Evolutionary conservation across 345 rosid species (phyloP), one percentile per base, ranked within the genome.

Genomic region (Gossypium australe): DNA sequence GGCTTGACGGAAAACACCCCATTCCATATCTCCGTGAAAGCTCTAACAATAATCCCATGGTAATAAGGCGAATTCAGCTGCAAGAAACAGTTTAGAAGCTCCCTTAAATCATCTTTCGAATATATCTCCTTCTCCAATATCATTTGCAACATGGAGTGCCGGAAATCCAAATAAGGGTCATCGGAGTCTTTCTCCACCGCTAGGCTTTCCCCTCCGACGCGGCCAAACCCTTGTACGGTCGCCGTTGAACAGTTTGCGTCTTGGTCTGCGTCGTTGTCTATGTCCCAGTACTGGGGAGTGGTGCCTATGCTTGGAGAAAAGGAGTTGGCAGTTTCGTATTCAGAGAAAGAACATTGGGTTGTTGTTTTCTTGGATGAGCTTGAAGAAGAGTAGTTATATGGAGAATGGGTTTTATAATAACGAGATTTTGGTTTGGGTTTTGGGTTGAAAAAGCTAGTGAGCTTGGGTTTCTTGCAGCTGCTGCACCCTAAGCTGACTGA

Each of bases 71-170:
- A 89, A 72, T 95, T 95, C 43, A 95, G 88, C 52, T 91, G 89
- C 78, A 95, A 81, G 80, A 92, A 95, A 58, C 99, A 95, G 80
- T 90, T 83, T 8, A 93, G 84, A 58, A 95, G 93, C 85, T 91
- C 94, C 74, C 82, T 84, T 1, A 93, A 84, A 55, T 95, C 99
- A 7, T 93, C 94, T 78, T 86, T 89, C 0, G 96, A 85, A 82
- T 95, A 93, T 63, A 93, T 90, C 81, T 90, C 87, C 61, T 93
- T 95, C 82, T 91, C 96, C 78, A 95, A 72, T 74, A 95, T 91
- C 99, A 93, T 95, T 68, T 95, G 98, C 74, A 95, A 86, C 98
- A 95, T 95, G 1, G 99, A 95, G 44, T 89, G 90, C 44, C 95
- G 76, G 84, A 95, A 95, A 76, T 95, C 99, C 57, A 89, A 68